A percentile compares a stretch with the other conserved stretches of the same genome.
Evolutionary conservation across 78 protist genomes (phyloP).

Genomic region (Capsaspora owczarzaki): DNA sequence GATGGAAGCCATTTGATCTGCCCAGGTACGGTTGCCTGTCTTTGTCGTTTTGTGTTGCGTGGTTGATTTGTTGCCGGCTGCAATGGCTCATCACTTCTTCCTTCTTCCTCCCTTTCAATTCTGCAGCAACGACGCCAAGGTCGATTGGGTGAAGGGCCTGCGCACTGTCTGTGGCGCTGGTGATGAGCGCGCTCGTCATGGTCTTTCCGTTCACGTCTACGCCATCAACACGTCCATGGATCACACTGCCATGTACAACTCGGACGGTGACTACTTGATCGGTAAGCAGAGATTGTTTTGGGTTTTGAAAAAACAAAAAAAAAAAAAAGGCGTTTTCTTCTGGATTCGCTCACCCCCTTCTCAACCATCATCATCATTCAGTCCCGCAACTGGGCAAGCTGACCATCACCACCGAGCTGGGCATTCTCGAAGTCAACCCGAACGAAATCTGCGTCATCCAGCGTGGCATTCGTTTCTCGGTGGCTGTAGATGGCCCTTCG

Average conservation of each 20-base stretch:
- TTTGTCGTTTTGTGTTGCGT: no score
- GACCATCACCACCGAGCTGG: slow-evolving; percentile 79
- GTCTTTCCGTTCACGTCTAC: slow-evolving; percentile 11
- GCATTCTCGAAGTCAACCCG: slow-evolving; percentile 64
- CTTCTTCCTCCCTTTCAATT: no score
- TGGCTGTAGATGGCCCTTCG: slow-evolving; percentile 26
- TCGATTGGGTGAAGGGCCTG: slow-evolving; percentile 69
- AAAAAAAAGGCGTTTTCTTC: background rate
- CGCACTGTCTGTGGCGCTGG: slow-evolving; percentile 71
- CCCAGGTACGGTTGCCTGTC: no score
- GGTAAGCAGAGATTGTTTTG: no score
- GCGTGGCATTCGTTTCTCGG: slow-evolving; percentile 77
- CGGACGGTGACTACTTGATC: slow-evolving; percentile 90
- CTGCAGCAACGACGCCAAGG: background rate
- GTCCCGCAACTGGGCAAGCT: slow-evolving; percentile 67
- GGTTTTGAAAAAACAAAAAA: no score
- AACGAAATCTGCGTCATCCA: slow-evolving; percentile 84
- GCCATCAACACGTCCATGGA: slow-evolving; percentile 58
- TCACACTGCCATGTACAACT: slow-evolving; percentile 41
- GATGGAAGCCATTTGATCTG: slow-evolving; percentile 78
- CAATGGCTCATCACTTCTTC: no score
- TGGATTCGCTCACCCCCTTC: background rate
- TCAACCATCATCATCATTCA: background rate
- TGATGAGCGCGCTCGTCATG: slow-evolving; percentile 5
- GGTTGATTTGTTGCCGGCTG: no score